phyloP scores from a whole-genome alignment of 805 yeast species.

The Schizosaccharomyces cryophilus region DNA sequence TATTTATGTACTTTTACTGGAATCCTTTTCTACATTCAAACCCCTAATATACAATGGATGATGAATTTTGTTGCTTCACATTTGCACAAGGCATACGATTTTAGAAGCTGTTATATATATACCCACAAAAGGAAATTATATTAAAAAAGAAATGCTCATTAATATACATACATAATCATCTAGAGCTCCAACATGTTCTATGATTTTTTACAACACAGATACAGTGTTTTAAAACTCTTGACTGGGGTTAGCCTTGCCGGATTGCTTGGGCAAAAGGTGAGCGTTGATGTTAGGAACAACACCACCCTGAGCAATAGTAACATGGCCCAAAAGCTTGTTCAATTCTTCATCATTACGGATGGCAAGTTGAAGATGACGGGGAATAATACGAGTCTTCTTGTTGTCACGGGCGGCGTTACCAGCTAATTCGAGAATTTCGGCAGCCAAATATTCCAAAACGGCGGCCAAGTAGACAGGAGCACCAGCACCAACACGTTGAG shows the following conservation, averaged over 20 bases:
- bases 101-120: no score
- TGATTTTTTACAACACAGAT: no score
- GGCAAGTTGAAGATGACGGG: conserved; percentile 96
- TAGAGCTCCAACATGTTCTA: no score
- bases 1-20: no score
- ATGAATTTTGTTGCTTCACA: no score
- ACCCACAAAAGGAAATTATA: no score
- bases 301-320: conserved; percentile 97
- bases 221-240: conserved; percentile 11
- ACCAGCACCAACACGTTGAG: conserved; percentile 97
- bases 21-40: no score
- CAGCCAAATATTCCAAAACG: conserved; percentile 83
- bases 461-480: conserved; percentile 92
- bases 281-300: conserved; percentile 93
- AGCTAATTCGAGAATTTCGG: conserved; percentile 90
- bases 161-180: no score
- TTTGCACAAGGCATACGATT: no score
- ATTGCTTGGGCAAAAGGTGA: conserved; percentile 67
- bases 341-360: conserved; percentile 97
- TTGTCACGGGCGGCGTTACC: conserved; percentile 97
- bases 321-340: conserved; percentile 78
- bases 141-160: no score
- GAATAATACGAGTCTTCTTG: conserved; percentile 96
- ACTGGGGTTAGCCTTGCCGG: conserved; percentile 15
- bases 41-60: no score